A percentile compares a stretch with the other conserved stretches of the same genome.
These are phyloP conservation scores for Corchorus olitorius DNA, from an alignment of 345 rosid species.

Conservation along the genomic window DNA sequence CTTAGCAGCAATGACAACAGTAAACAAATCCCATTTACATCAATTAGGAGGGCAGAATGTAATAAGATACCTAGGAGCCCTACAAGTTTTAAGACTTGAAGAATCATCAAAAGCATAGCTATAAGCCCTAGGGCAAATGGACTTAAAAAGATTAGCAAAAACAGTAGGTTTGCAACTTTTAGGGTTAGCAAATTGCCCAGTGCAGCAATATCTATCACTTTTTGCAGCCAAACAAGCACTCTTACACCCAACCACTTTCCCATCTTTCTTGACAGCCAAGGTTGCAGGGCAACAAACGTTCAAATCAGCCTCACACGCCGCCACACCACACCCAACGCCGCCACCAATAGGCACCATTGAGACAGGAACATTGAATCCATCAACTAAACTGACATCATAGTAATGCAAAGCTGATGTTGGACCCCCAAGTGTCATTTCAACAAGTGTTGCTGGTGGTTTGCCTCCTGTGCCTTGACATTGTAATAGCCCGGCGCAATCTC, in stretches of 20 bases:
- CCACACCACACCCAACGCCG: conserved; percentile 37
- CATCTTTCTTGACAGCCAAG: conserved; percentile 35
- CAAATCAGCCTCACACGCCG: conserved; percentile 50
- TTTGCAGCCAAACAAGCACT: conserved; percentile 57
- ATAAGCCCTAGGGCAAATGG: conserved; percentile 51
- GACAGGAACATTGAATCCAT: conserved; percentile 52
- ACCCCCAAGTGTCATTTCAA: conserved; percentile 54
- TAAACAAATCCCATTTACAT: background rate
- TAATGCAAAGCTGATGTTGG: conserved; percentile 44
- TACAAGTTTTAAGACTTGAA: conserved; percentile 47
- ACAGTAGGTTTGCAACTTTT: conserved; percentile 41
- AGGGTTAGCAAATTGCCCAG: conserved; percentile 43
- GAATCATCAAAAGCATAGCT: conserved; percentile 54
- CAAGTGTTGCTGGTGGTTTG: conserved; percentile 45
- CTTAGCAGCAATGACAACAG: background rate
- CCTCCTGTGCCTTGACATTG: conserved; percentile 51
- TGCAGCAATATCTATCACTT: conserved; percentile 48
- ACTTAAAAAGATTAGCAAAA: conserved; percentile 48
- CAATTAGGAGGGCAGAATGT: conserved; percentile 53
- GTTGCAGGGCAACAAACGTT: conserved; percentile 46
- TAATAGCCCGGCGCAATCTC: conserved; percentile 47
- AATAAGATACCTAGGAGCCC: conserved; percentile 46
- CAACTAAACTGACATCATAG: conserved; percentile 57
- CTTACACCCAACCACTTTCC: conserved; percentile 49
- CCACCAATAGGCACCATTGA: conserved; percentile 50